Base-by-base conservation (phyloP, 208 protist genomes). In the Blechomonas ayalai region DNA sequence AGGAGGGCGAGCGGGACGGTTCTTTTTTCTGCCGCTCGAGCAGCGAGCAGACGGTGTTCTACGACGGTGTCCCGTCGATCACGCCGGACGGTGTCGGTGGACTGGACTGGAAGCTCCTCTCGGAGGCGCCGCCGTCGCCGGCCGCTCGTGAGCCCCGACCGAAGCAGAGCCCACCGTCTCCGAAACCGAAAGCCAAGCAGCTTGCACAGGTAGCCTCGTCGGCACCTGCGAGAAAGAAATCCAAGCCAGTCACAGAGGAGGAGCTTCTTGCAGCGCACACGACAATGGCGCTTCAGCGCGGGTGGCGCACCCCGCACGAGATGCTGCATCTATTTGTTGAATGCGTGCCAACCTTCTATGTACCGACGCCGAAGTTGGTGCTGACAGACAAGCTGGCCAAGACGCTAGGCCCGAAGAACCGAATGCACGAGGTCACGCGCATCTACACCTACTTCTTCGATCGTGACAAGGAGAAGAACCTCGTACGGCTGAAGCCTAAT, bases 321-420 rank as follows among this genome's bases (percentile, higher is more conserved):
- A 60, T 92, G 59, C 58, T 89, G n/a, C 63, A 89, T 41, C 64
- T 81, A 15, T 61, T 92, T 16, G 76, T 92, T 19, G 83, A 88
- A 56, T 88, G 78, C 40, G 67, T 92, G 36, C 83, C 83, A 1
- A 92, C 79, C 19, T 75, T 83, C 43, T 79, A 64, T 29, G 65
- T 89, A 13, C 73, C 76, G 2, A 13, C 82, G 2, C 33, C 61
- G 13, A 44, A 73, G 33, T 38, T 92, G 32, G 60, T 66, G 46
- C 40, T 56, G 13, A 75, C 76, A 4, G 79, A 88, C 44, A 49
- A 48, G 7, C 54, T 85, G 19, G 33, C 59, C 25, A 80, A 65
- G 49, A 42, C 72, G 8, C 45, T 85, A 6, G 77, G 78, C 13
- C 68, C 70, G 12, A 52, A 57, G 4, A 77, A 58, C 36, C 66